Conservation (phyloP, 2,329 filamentous ascomycete species). For the Colletotrichum higginsianum region DNA sequence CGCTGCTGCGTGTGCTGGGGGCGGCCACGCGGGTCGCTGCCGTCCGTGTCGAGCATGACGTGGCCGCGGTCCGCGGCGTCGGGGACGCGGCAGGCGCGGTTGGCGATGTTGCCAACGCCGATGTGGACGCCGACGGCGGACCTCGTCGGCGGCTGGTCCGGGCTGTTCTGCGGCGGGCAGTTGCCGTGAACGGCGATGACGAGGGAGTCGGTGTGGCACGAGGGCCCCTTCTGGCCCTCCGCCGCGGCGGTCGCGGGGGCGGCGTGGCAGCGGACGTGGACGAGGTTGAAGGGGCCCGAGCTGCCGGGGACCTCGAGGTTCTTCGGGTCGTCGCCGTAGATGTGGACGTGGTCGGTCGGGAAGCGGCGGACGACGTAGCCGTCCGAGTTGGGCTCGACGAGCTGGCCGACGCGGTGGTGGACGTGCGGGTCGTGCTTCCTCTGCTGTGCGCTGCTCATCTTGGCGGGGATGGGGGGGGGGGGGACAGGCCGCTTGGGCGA, state of each 20-base stretch:
- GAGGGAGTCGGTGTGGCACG: constrained; percentile 19
- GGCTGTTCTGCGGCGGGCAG: constrained; percentile 13
- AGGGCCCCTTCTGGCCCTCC: neutral
- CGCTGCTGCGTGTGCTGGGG: constrained; percentile 25
- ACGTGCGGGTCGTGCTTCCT: constrained; percentile 8
- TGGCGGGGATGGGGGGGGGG: neutral
- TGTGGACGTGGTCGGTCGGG: neutral
- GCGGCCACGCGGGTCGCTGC: constrained; percentile 14
- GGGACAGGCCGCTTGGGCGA: neutral
- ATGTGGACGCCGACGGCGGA: constrained; percentile 22
- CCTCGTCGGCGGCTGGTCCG: constrained; percentile 10
- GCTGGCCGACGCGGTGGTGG: constrained; percentile 12
- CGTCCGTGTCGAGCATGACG: constrained; percentile 20
- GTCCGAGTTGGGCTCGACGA: constrained; percentile 10
- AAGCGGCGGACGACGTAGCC: constrained; percentile 25
- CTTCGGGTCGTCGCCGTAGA: constrained; percentile 16
- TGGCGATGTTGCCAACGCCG: constrained; percentile 7
- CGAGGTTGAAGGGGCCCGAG: neutral
- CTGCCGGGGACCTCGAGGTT: constrained; percentile 4
- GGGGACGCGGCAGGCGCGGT: constrained; percentile 19
- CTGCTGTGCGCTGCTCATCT: neutral
- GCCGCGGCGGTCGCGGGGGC: neutral
- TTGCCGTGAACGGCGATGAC: constrained; percentile 20
- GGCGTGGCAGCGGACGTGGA: constrained; percentile 20
- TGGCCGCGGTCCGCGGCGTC: constrained; percentile 13